Base-by-base conservation (phyloP, 1,139 yeast species). In the Geotrichum phurueaensis region DNA sequence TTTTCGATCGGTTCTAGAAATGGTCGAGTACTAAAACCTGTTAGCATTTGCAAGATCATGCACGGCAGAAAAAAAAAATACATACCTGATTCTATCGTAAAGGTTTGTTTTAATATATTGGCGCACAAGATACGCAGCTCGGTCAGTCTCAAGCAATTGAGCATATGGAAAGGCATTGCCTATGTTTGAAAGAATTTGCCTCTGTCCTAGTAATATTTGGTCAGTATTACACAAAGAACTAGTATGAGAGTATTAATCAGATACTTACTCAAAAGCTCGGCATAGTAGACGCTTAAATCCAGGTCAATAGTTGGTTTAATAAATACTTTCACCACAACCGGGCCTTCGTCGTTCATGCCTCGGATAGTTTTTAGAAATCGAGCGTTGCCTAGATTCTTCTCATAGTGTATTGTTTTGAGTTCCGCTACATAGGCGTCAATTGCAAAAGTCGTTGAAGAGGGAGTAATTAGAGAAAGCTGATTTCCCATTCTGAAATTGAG, bases 361-460 rank as follows among this genome's bases (percentile, higher is more conserved):
- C 86, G 85, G 65, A 92, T 84, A 1, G 97, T 87, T 74, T 92
- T 92, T 60, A 94, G 79, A 71, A 91, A 92, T 58, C 97, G 80
- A 15, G 94, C 85, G 58, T 94, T 86, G 58, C 86, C 80, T 57
- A 89, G 75, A 60, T 84, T 85, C 59, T 86, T 84, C 9, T 87
- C 80, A 70, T 89, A 92, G 67, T 89, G 92, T 57, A 88, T 79
- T 63, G 85, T 84, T 36, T 84, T 84, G 27, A 94, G 77, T 58
- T 89, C 90, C 68, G 89, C 89, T 48, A 94, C 83, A 69, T 92
- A 94, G 0, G 98, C 92, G 39, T 95, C 91, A 4, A 91, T 81
- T 13, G 96, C 97, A 68, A 94, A 89, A 0, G 97, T 89, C 3
- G 96, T 92, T 2, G 97, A 91, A 15, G 94, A 84, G 6, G 97